These are phyloP conservation scores for Fusarium sp. DNA, from an alignment of 2,329 filamentous ascomycete genomes.

Conservation along the genomic window DNA sequence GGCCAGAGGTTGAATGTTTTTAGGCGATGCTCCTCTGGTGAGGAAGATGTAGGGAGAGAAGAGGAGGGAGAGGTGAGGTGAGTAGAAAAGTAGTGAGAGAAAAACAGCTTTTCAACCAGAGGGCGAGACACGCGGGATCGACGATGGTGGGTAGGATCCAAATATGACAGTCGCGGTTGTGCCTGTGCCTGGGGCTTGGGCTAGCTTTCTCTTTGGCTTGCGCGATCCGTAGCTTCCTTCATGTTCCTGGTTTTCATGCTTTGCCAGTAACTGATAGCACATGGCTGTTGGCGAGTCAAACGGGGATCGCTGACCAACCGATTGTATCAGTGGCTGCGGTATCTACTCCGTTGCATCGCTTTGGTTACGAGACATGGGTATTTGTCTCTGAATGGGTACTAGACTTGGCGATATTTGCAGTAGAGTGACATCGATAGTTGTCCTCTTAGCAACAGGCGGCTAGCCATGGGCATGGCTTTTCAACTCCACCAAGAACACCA, in stretches of 20 bases:
- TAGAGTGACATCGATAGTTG: slow-evolving; percentile 41
- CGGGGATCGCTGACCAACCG: slow-evolving; percentile 29
- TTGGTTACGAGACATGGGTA: slow-evolving; percentile 25
- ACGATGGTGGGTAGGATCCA: slow-evolving; percentile 48
- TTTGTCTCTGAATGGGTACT: slow-evolving; percentile 33
- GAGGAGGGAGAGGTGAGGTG: slow-evolving; percentile 19
- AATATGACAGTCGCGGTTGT: slow-evolving; percentile 43
- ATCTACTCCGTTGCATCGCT: slow-evolving; percentile 31
- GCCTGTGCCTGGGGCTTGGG: slow-evolving; percentile 40
- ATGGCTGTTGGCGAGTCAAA: slow-evolving; percentile 31
- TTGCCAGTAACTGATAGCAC: slow-evolving; percentile 25
- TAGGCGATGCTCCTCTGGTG: slow-evolving; percentile 33
- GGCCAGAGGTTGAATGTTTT: slow-evolving; percentile 9
- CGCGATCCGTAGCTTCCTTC: slow-evolving; percentile 31
- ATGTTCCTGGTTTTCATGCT: slow-evolving; percentile 29
- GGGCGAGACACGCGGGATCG: slow-evolving; percentile 41
- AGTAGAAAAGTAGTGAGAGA: slow-evolving; percentile 27
- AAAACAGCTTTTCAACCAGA: slow-evolving; percentile 29
- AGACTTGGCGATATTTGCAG: slow-evolving; percentile 29
- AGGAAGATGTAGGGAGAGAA: slow-evolving; percentile 8
- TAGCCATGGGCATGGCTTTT: slow-evolving; percentile 31
- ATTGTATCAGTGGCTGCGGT: slow-evolving; percentile 38
- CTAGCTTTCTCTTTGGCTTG: slow-evolving; percentile 23
- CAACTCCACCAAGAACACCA: slow-evolving; percentile 44
- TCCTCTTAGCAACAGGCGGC: slow-evolving; percentile 28